Conservation (phyloP, 169 alveolate species). For the Plasmodium falciparum region DNA sequence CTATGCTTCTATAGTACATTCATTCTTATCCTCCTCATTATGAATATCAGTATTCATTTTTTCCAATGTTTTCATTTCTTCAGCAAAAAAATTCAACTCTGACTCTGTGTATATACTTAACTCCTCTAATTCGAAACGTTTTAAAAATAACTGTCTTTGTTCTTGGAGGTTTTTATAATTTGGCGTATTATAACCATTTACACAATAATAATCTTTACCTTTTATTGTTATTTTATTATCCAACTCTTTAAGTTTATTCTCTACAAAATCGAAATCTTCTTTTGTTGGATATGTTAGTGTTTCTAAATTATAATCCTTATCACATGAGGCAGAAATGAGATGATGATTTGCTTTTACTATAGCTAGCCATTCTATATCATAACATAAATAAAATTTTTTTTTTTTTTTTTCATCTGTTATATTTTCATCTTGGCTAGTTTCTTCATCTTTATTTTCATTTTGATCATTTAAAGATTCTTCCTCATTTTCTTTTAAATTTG, state of each 20-base stretch:
- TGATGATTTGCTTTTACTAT: slow-evolving; percentile 63
- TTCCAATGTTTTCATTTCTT: slow-evolving; percentile 26
- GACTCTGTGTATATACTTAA: slow-evolving; percentile 33
- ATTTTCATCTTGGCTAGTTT: background rate
- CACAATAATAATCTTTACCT: slow-evolving; percentile 33
- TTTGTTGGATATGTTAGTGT: slow-evolving; percentile 34
- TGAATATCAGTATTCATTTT: background rate
- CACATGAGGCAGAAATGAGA: slow-evolving; percentile 14
- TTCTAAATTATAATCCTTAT: slow-evolving; percentile 63
- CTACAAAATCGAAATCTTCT: slow-evolving; percentile 50
- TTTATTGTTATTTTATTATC: slow-evolving; percentile 29
- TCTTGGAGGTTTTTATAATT: slow-evolving; percentile 39
- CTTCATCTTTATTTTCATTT: background rate
- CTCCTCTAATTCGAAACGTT: slow-evolving; percentile 51
- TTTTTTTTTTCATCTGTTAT: slow-evolving; percentile 1
- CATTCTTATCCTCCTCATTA: background rate
- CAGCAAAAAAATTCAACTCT: slow-evolving; percentile 33
- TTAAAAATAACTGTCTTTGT: slow-evolving; percentile 43
- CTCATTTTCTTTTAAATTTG: too few relatives aligned
- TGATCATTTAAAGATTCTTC: too few relatives aligned
- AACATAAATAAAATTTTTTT: slow-evolving; percentile 27
- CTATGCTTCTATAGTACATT: too few relatives aligned
- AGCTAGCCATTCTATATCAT: slow-evolving; percentile 69
- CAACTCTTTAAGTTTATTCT: slow-evolving; percentile 14
- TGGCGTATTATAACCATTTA: slow-evolving; percentile 50